Percentiles rank a stretch among this genome's conserved stretches.
Evolutionary conservation across 257 asterid genomes (phyloP).

Genomic region (Cinchona pubescens): DNA sequence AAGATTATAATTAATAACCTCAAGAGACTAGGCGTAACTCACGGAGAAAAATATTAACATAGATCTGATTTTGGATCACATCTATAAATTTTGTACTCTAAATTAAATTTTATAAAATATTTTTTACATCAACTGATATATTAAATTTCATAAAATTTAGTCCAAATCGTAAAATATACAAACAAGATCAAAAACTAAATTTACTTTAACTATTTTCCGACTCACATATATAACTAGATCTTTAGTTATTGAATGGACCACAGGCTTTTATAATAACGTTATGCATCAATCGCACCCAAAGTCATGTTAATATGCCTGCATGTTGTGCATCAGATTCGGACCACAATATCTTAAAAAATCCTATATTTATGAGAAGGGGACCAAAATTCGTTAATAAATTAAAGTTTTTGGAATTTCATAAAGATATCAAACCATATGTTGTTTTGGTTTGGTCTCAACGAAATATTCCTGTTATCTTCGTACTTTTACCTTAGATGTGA

Average conservation of each 20-base stretch:
- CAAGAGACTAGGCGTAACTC: too few relatives aligned
- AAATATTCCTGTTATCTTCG: background rate
- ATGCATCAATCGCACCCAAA: background rate
- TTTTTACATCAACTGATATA: too few relatives aligned
- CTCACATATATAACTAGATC: too few relatives aligned
- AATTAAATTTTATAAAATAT: too few relatives aligned
- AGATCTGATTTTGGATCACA: too few relatives aligned
- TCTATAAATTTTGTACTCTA: too few relatives aligned
- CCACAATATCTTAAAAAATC: conserved; percentile 19
- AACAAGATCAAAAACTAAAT: too few relatives aligned
- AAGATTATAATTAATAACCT: too few relatives aligned
- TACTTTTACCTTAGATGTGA: background rate
- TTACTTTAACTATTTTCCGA: too few relatives aligned
- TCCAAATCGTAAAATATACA: too few relatives aligned
- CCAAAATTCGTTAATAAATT: conserved; percentile 2
- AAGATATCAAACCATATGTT: background rate
- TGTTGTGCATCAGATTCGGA: conserved; percentile 10
- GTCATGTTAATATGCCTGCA: background rate
- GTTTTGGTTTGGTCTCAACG: background rate
- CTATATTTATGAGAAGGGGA: conserved; percentile 17
- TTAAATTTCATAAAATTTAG: too few relatives aligned
- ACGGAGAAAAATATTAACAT: too few relatives aligned
- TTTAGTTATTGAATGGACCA: conserved; percentile 12
- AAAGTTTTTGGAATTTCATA: background rate
- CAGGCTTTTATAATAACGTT: background rate